Evolutionary conservation across 352 stramenopile species (phyloP).

Genomic region (Phytophthora boehmeriae): DNA sequence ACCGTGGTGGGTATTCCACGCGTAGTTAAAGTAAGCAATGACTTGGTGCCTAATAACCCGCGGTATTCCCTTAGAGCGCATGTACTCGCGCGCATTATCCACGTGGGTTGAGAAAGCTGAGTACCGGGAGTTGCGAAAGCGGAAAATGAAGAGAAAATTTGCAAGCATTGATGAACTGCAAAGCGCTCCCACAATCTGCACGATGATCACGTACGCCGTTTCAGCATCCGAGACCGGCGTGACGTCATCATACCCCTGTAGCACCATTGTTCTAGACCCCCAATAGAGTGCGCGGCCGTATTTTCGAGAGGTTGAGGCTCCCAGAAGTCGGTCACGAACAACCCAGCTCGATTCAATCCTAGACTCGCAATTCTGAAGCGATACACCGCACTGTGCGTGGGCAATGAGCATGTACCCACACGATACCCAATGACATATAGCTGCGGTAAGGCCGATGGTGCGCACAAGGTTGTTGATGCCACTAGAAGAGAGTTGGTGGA

Average conservation of each 20-base stretch:
- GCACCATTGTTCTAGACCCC: slow-evolving; percentile 51
- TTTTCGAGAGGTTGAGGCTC: slow-evolving; percentile 41
- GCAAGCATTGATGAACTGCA: slow-evolving; percentile 58
- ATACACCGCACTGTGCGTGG: slow-evolving; percentile 42
- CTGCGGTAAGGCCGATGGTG: slow-evolving; percentile 33
- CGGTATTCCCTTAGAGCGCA: slow-evolving; percentile 65
- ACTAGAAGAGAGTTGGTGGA: slow-evolving; percentile 56
- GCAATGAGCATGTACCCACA: slow-evolving; percentile 57
- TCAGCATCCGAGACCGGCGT: slow-evolving; percentile 55
- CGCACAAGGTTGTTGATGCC: slow-evolving; percentile 49
- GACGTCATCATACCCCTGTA: slow-evolving; percentile 64
- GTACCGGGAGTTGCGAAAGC: slow-evolving; percentile 48
- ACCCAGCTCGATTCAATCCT: slow-evolving; percentile 54
- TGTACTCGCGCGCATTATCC: slow-evolving; percentile 68
- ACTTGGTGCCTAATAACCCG: slow-evolving; percentile 16
- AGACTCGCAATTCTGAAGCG: slow-evolving; percentile 44
- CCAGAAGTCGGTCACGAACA: slow-evolving; percentile 47
- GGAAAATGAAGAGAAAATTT: slow-evolving; percentile 72
- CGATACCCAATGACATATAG: slow-evolving; percentile 52
- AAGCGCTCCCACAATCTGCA: slow-evolving; percentile 45
- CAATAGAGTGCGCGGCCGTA: slow-evolving; percentile 61
- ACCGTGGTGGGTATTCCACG: slow-evolving; percentile 57
- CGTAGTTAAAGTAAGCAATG: slow-evolving; percentile 31
- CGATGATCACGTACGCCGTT: slow-evolving; percentile 50
- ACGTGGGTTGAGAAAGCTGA: slow-evolving; percentile 56